These are phyloP conservation scores for Cyberlindnera sargentensis DNA, from an alignment of 805 yeast genomes.

Conservation along the genomic window DNA sequence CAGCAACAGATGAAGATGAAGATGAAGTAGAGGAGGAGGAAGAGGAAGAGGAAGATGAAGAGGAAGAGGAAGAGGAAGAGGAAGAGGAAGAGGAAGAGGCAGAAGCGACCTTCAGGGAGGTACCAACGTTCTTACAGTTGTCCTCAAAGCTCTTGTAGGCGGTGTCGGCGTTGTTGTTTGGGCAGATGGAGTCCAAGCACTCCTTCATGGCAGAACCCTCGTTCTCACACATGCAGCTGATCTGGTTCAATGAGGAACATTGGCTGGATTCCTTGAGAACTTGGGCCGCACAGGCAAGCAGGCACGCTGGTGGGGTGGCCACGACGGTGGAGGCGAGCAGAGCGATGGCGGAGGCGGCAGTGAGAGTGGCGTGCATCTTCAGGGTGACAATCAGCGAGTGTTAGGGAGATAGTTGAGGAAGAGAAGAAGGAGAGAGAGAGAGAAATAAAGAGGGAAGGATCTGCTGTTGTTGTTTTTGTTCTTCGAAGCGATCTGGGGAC, in stretches of 20 bases:
- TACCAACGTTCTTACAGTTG: slow-evolving; percentile 44
- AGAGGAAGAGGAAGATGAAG: slow-evolving; percentile 20
- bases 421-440: neutral
- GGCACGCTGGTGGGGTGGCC: slow-evolving; percentile 85
- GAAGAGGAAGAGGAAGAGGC: slow-evolving; percentile 28
- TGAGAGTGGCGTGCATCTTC: slow-evolving; percentile 4
- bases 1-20: slow-evolving; percentile 9
- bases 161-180: slow-evolving; percentile 46
- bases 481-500: neutral
- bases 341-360: slow-evolving; percentile 12
- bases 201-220: slow-evolving; percentile 45
- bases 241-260: slow-evolving; percentile 56
- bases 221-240: slow-evolving; percentile 60
- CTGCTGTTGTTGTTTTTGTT: neutral
- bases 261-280: slow-evolving; percentile 46
- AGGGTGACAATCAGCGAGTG: neutral
- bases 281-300: slow-evolving; percentile 79
- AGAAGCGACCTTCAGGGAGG: slow-evolving; percentile 27
- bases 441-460: neutral
- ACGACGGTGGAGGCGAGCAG: slow-evolving; percentile 23
- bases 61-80: slow-evolving; percentile 18
- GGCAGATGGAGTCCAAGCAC: slow-evolving; percentile 68
- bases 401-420: neutral
- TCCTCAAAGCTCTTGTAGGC: slow-evolving; percentile 55
- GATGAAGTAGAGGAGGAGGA: slow-evolving; percentile 20